Evolutionary conservation across 768 basidiomycete species (phyloP), one percentile per base, ranked within the genome.

Genomic region (Termitomyces sp.): DNA sequence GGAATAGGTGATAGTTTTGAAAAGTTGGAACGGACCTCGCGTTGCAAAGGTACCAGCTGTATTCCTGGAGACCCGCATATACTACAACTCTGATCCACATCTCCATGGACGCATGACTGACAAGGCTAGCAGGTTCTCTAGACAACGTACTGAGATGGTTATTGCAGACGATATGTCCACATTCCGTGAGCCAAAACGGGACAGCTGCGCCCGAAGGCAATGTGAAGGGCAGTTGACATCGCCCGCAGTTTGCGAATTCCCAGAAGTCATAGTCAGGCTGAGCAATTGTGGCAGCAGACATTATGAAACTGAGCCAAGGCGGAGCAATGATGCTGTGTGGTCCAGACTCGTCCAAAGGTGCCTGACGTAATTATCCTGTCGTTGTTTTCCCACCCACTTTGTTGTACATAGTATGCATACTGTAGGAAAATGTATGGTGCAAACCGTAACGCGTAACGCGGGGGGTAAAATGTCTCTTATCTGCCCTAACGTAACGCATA

Each of bases 131-230:
- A 58, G 52, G 33, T 8, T 4, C 28, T 32, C 15, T 15, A 24
- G 40, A 45, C 32, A 52, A 75, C 76, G 60, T 69, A 94, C 92
- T 90, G 70, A 94, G 85, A 74, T 94, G 92, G 42, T 83, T 81
- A 69, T 94, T 94, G 79, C 92, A 94, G 32, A 94, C 66, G 59
- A 94, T 82, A 78, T 94, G 92, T 0, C 91, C 91, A 66, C 92
- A 94, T 71, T 93, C 91, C 1, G 92, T 92, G 62, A 93, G 78
- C 92, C 92, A 94, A 71, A 94, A 94, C 0, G 92, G 92, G 32
- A 90, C 74, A 3, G 81, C 77, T 11, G 87, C 80, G 1, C 80
- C 82, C 45, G 78, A 75, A 40, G 81, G 79, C 2, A 83, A 75
- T 7, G 76, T 68, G 66, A 89, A 94, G 0, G 86, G 82, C 32